Evolutionary conservation across 495 filamentous ascomycete species (phyloP), one percentile per base, ranked within the genome.

Genomic region (Lepraria neglecta): DNA sequence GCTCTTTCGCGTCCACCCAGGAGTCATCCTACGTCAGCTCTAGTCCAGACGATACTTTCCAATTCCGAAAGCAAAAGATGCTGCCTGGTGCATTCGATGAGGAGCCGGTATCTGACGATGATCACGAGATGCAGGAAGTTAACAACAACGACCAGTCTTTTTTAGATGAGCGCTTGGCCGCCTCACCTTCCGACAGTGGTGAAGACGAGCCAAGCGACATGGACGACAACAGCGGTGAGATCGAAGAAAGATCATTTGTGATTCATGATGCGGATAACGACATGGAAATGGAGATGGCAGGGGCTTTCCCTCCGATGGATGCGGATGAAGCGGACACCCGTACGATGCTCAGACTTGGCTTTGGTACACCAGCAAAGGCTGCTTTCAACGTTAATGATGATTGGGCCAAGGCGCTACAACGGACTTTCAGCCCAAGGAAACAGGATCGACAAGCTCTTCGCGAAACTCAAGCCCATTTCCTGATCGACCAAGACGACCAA

Each of bases 341-440:
- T 67, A 78, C 77, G 2, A 76, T 78, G 56, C 70, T 80, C 56
- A 80, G 83, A 56, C 62, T 74, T 42, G 57, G 70, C n/a, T 78
- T 71, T 64, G 80, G 76, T 60, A 86, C 84, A 3, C 85, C 86
- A 15, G 70, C 77, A 28, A 86, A 83, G 68, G 76, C 80, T 59
- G 79, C 81, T 65, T 81, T 83, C 43, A 72, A 80, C 65, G 70
- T 79, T 14, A 76, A 69, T 76, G 79, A 78, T 46, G 88, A 95
- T 68, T 98, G 94, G 94, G 86, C 90, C 45, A 86, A 92, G 67
- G 91, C 95, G 70, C 77, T 98, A 62, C 89, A 90, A 73, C 88
- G 86, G 56, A 97, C 94, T 1, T 88, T 97, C 64, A 95, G 89
- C 69, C 94, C 94, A 27, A 82, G 85, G 67, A 92, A 95, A 74